Conservation (phyloP, 345 rosid genomes). For the Gynandropsis gynandra region DNA sequence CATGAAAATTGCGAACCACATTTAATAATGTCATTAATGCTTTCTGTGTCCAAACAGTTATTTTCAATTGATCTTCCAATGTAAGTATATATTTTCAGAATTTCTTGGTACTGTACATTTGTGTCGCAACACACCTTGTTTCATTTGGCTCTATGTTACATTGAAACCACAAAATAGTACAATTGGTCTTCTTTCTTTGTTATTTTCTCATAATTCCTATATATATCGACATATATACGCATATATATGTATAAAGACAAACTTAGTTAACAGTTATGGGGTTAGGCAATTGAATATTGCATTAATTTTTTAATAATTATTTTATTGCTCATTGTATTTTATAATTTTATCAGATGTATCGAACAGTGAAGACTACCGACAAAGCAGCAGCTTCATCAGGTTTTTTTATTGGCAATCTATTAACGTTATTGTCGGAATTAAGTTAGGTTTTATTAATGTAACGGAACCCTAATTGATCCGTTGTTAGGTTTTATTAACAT, state of each 20-base stretch:
- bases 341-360: constrained; percentile 25
- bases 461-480: neutral
- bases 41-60: constrained; percentile 28
- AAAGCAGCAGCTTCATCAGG: constrained; percentile 35
- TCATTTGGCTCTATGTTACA: neutral
- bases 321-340: constrained; percentile 1
- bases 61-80: constrained; percentile 11
- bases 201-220: constrained; percentile 19
- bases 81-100: constrained; percentile 25
- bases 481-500: neutral
- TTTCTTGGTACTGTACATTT: constrained; percentile 25
- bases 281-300: too few relatives aligned
- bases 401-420: neutral
- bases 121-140: constrained; percentile 20
- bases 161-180: constrained; percentile 19
- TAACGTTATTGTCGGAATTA: too few relatives aligned
- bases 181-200: constrained; percentile 27
- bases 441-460: neutral
- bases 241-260: constrained; percentile 4
- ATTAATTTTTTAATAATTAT: too few relatives aligned
- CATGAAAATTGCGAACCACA: constrained; percentile 30
- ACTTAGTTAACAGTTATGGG: neutral
- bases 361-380: constrained; percentile 38
- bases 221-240: constrained; percentile 13
- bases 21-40: constrained; percentile 28